Percentiles rank a stretch among this genome's conserved stretches.
Conservation (phyloP, 177 flowering plant genomes). For the Vitis hybrid region DNA sequence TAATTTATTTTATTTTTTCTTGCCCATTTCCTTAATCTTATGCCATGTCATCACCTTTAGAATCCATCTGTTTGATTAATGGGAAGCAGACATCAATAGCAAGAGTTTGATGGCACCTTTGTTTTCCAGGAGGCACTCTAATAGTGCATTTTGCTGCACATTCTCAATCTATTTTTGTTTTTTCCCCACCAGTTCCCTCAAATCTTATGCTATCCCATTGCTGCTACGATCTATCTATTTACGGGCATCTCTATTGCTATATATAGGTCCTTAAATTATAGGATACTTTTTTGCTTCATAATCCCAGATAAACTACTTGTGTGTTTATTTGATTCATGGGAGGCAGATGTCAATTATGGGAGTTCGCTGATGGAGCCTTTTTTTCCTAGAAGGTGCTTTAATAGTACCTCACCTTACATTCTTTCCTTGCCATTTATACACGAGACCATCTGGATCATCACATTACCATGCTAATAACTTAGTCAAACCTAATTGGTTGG, state of each 20-base stretch:
- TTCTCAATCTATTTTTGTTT: too few relatives aligned
- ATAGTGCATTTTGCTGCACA: not conserved
- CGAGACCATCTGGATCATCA: too few relatives aligned
- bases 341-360: slow-evolving; percentile 22
- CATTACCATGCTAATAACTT: too few relatives aligned
- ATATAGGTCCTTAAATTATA: not conserved
- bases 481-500: too few relatives aligned
- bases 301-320: slow-evolving; percentile 24
- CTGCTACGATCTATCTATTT: too few relatives aligned
- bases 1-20: not conserved
- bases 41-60: not conserved
- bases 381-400: slow-evolving; percentile 10
- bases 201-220: too few relatives aligned
- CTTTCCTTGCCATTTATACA: too few relatives aligned
- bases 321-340: slow-evolving; percentile 36
- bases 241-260: too few relatives aligned
- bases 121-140: slow-evolving; percentile 1
- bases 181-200: too few relatives aligned
- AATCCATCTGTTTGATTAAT: slow-evolving; percentile 13
- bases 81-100: slow-evolving; percentile 11
- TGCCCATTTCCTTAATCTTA: not conserved
- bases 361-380: slow-evolving; percentile 28
- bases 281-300: slow-evolving; percentile 19
- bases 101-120: slow-evolving; percentile 13
- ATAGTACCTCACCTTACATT: slow-evolving; percentile 25